Percentiles rank a stretch among this genome's conserved stretches.
phyloP scores from a whole-genome alignment of 2,329 filamentous ascomycete genomes.

The Ceratocystis papillata region DNA sequence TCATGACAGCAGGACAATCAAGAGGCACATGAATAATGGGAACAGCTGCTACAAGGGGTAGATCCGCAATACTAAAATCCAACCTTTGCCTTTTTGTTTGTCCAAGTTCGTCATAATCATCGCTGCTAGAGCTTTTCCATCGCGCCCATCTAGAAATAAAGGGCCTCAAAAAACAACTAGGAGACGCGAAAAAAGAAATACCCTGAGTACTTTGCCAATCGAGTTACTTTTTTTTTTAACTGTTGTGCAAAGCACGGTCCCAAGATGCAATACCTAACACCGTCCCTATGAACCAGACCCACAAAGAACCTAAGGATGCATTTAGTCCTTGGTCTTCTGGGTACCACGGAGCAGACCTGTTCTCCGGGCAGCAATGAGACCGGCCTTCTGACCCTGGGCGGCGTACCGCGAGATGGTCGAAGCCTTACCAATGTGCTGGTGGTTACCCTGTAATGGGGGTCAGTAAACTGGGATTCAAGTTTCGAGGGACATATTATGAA shows the following conservation, averaged over 20 bases:
- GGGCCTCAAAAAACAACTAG: constrained; percentile 20
- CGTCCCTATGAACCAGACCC: constrained; percentile 38
- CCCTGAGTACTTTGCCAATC: constrained; percentile 33
- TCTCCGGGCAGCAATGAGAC: constrained; percentile 99
- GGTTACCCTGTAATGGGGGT: constrained; percentile 67
- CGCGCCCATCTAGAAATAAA: constrained; percentile 21
- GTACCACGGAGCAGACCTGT: constrained; percentile 99
- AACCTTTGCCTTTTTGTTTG: constrained; percentile 25
- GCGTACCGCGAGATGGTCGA: constrained; percentile 99
- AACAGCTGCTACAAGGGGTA: constrained; percentile 18
- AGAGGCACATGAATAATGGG: constrained; percentile 17
- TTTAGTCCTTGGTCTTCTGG: constrained; percentile 98
- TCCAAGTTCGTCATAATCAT: constrained; percentile 24
- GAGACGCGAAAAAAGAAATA: constrained; percentile 21
- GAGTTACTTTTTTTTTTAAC: constrained; percentile 37
- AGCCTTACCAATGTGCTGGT: constrained; percentile 99
- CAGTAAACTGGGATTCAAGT: constrained; percentile 30
- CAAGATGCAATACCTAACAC: constrained; percentile 55
- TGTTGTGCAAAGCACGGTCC: constrained; percentile 39
- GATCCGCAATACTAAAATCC: constrained; percentile 23
- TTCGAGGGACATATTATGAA: neutral
- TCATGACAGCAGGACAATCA: constrained; percentile 18
- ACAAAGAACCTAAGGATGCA: constrained; percentile 26
- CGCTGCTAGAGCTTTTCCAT: constrained; percentile 23
- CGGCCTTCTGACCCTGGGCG: constrained; percentile 97